Evolutionary conservation across 176 grass and related monocot species (phyloP).

Genomic region (Calamus simplicifolius): DNA sequence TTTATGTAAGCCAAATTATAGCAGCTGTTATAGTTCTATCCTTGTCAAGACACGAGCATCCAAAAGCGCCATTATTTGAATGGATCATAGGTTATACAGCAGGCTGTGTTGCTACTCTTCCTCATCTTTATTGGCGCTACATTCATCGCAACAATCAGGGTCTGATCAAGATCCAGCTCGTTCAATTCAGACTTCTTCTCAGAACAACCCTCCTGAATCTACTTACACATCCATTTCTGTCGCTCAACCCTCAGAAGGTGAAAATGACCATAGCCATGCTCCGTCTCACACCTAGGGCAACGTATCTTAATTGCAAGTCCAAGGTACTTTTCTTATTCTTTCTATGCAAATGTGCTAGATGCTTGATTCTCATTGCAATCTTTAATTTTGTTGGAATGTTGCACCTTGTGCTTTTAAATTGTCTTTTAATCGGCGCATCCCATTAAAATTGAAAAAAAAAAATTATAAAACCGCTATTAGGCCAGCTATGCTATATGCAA

Average conservation of each 20-base stretch:
- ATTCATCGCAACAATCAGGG: conserved; percentile 52
- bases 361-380: too few species aligned
- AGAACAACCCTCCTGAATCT: conserved; percentile 35
- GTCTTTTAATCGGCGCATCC: too few species aligned
- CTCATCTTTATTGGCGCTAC: conserved; percentile 88
- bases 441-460: too few species aligned
- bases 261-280: conserved; percentile 14
- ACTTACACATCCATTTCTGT: conserved; percentile 23
- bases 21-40: conserved; percentile 61
- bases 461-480: too few species aligned
- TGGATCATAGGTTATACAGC: conserved; percentile 78
- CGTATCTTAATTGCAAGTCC: background rate
- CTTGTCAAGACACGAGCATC: conserved; percentile 62
- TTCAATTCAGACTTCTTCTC: conserved; percentile 27
- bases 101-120: conserved; percentile 69
- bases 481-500: too few species aligned
- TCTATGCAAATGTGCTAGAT: background rate
- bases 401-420: too few species aligned
- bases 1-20: conserved; percentile 70
- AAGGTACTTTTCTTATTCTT: conserved; percentile 2
- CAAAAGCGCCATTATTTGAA: conserved; percentile 53
- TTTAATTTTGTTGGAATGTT: too few species aligned
- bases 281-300: conserved; percentile 1
- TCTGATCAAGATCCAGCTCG: conserved; percentile 33
- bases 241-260: conserved; percentile 18